phyloP scores from a whole-genome alignment of 78 protist genomes.

The Dictyostelium intermedium region DNA sequence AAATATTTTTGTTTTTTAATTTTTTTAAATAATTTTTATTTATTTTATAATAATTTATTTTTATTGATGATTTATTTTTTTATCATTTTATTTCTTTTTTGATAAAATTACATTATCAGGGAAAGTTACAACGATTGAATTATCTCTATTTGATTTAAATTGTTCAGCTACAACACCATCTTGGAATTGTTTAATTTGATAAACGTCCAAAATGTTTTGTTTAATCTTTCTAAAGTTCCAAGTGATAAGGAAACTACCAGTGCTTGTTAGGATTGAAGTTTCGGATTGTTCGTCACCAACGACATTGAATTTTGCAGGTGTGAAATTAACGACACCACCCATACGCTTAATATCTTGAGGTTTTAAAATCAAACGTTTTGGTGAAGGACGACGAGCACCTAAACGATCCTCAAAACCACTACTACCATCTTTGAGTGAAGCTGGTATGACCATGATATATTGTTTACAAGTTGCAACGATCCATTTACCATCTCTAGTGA shows the following conservation, averaged over 20 bases:
- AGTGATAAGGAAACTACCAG: constrained; percentile 81
- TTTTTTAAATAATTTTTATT: neutral
- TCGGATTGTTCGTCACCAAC: constrained; percentile 29
- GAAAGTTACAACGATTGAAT: constrained; percentile 81
- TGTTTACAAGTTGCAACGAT: constrained; percentile 83
- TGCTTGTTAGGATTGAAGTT: constrained; percentile 75
- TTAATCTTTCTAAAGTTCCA: constrained; percentile 86
- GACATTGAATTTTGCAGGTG: constrained; percentile 83
- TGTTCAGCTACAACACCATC: constrained; percentile 80
- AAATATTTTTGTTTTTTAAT: neutral
- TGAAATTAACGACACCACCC: constrained; percentile 70
- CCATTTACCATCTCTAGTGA: constrained; percentile 83
- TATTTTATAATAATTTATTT: neutral
- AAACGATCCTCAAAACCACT: constrained; percentile 77
- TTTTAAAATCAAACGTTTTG: constrained; percentile 67
- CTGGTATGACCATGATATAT: constrained; percentile 69
- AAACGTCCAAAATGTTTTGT: constrained; percentile 66
- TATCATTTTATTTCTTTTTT: constrained; percentile 42
- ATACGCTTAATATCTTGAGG: constrained; percentile 47
- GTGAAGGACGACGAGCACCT: constrained; percentile 48
- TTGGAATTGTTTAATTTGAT: constrained; percentile 72
- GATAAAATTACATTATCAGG: constrained; percentile 79
- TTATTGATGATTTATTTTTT: neutral
- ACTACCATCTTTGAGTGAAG: constrained; percentile 51
- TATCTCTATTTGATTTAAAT: constrained; percentile 68